Conservation (phyloP, 2,329 filamentous ascomycete genomes). For the Corynespora cassiicola region DNA sequence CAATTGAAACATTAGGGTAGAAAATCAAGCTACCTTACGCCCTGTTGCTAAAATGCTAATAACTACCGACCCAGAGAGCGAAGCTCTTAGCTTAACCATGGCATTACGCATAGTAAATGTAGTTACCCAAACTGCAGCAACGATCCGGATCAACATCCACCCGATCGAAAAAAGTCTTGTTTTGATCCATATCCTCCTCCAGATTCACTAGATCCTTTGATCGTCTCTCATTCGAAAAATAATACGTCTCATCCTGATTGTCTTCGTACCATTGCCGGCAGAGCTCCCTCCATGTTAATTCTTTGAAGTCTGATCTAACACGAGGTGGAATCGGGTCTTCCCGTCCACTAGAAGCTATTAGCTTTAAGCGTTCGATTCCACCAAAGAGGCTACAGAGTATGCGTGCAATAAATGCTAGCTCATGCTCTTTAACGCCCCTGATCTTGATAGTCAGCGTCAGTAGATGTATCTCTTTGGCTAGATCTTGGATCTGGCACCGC, state of each 20-base stretch:
- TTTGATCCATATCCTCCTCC: constrained; percentile 18
- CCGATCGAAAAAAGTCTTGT: constrained; percentile 20
- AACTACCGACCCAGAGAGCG: too few species aligned
- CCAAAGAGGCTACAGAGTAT: constrained; percentile 24
- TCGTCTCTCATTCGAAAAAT: constrained; percentile 15
- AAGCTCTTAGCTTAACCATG: too few species aligned
- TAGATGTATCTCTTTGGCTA: constrained; percentile 30
- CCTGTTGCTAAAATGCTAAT: too few species aligned
- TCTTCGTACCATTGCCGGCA: constrained; percentile 18
- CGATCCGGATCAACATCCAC: background rate
- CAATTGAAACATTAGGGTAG: too few species aligned
- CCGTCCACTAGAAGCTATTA: constrained; percentile 10
- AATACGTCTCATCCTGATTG: constrained; percentile 16
- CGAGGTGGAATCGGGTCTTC: constrained; percentile 2
- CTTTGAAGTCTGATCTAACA: too few species aligned
- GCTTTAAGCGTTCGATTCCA: constrained; percentile 13
- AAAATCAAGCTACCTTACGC: too few species aligned
- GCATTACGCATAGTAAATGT: too few species aligned
- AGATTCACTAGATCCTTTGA: constrained; percentile 11
- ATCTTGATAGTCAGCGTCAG: constrained; percentile 30
- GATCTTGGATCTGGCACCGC: constrained; percentile 37
- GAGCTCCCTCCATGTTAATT: constrained; percentile 22
- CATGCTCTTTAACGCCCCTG: constrained; percentile 14
- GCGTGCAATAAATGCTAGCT: constrained; percentile 31
- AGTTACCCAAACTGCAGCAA: too few species aligned